Percentiles rank a stretch among this genome's conserved stretches.
Evolutionary conservation across 345 rosid species (phyloP).

Genomic region (Rhodamnia rubescens): DNA sequence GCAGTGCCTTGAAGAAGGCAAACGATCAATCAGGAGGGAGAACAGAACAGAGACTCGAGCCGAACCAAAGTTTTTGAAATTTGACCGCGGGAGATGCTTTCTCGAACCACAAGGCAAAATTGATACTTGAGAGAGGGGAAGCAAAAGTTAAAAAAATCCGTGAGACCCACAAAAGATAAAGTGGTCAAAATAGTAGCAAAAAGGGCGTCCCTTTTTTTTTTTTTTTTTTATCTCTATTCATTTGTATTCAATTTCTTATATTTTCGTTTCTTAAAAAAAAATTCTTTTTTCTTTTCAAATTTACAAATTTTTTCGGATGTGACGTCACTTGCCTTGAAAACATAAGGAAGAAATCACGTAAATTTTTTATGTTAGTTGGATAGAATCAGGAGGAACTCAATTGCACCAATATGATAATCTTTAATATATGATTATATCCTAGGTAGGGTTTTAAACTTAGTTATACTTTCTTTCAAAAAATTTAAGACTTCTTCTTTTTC

Average conservation of each 20-base stretch:
- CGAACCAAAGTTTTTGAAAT: too few species aligned
- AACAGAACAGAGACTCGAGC: too few species aligned
- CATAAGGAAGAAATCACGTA: rapidly evolving
- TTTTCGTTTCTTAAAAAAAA: background rate
- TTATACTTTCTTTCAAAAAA: too few species aligned
- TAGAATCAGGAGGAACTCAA: rapidly evolving
- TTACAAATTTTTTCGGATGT: rapidly evolving
- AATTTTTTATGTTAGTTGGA: background rate
- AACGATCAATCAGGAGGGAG: too few species aligned
- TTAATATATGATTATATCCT: background rate
- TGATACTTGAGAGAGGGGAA: too few species aligned
- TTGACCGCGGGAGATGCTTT: too few species aligned
- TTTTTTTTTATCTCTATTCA: background rate
- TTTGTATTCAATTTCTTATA: background rate
- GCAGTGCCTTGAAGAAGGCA: too few species aligned
- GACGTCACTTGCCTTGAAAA: background rate
- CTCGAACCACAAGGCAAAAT: too few species aligned
- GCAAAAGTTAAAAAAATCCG: too few species aligned
- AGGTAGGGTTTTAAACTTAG: background rate
- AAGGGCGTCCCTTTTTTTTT: background rate
- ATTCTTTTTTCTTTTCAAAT: background rate
- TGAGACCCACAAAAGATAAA: too few species aligned
- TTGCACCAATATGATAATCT: rapidly evolving
- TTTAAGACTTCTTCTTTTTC: too few species aligned
- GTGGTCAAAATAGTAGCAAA: too few species aligned